Conservation (phyloP, 164 flowering plant species). For the Amborella trichopoda region DNA sequence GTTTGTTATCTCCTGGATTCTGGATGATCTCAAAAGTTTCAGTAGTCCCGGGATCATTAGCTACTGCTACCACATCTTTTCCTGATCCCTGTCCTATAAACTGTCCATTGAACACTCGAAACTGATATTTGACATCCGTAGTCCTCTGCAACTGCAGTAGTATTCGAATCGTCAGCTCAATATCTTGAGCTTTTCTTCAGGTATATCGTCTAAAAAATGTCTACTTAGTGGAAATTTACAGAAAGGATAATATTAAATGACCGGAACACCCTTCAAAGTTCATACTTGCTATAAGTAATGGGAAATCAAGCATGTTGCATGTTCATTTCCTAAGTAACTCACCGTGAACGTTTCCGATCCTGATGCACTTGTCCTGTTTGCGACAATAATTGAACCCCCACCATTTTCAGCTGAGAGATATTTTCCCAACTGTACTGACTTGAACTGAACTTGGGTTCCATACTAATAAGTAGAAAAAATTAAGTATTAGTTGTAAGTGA, state of each 20-base stretch:
- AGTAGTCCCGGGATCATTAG: conserved; percentile 14
- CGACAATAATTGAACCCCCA: conserved; percentile 42
- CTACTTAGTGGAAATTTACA: no score
- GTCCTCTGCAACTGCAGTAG: conserved; percentile 65
- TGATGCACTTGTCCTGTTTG: conserved; percentile 25
- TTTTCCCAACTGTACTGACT: conserved; percentile 35
- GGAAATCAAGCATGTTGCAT: no score
- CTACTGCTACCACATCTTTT: conserved; percentile 16
- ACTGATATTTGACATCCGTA: conserved; percentile 32
- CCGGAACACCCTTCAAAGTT: no score
- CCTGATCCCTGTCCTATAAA: conserved; percentile 33
- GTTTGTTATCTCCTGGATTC: conserved; percentile 19
- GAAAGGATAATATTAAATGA: no score
- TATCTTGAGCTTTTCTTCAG: no score
- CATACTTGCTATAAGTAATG: no score
- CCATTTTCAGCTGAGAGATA: conserved; percentile 48
- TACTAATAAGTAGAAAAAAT: no score
- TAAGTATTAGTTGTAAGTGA: no score
- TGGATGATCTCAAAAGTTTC: conserved; percentile 43
- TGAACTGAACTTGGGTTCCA: conserved; percentile 46
- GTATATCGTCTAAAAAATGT: no score
- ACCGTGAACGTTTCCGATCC: conserved; percentile 55
- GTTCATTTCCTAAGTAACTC: no score
- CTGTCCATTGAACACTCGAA: conserved; percentile 43
- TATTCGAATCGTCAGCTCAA: no score